These are phyloP conservation scores for Botrytis galanthina DNA, from an alignment of 2,329 filamentous ascomycete species.

Conservation along the genomic window DNA sequence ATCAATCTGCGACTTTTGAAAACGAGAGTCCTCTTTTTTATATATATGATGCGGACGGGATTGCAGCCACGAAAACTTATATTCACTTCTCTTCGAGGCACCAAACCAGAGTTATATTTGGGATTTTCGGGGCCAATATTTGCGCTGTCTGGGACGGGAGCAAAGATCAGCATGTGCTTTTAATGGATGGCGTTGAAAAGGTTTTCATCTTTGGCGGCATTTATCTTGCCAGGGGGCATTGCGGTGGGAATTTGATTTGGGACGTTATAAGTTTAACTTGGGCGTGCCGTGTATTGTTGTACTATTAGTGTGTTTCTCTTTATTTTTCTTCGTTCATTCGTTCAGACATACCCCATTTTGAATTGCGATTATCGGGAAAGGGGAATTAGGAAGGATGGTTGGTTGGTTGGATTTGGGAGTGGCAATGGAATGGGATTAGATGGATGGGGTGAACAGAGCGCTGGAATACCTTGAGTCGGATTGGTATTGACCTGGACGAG, in stretches of 20 bases:
- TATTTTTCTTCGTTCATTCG: conserved; percentile 3
- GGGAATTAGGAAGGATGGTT: background rate
- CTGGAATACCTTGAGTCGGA: background rate
- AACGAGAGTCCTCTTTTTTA: background rate
- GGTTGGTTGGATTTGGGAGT: background rate
- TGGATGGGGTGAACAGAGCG: background rate
- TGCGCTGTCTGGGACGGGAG: conserved; percentile 1
- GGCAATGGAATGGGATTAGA: conserved; percentile 6
- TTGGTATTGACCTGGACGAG: background rate
- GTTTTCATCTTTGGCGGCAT: conserved; percentile 8
- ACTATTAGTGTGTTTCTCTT: conserved; percentile 4
- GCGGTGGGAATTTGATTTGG: background rate
- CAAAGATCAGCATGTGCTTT: conserved; percentile 12
- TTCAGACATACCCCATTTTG: conserved; percentile 8
- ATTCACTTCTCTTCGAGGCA: background rate
- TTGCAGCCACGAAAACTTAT: background rate
- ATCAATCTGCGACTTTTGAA: conserved; percentile 2
- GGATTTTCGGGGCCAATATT: background rate
- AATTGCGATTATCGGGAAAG: background rate
- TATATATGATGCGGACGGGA: background rate
- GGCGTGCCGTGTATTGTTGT: conserved; percentile 10
- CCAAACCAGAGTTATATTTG: background rate
- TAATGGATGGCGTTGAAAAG: conserved; percentile 18
- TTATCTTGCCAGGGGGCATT: conserved; percentile 8
- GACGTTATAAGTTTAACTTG: background rate